Percentiles rank a stretch among this genome's conserved stretches.
phyloP scores from a whole-genome alignment of 495 filamentous ascomycete genomes.

The Daldinia caldariorum region DNA sequence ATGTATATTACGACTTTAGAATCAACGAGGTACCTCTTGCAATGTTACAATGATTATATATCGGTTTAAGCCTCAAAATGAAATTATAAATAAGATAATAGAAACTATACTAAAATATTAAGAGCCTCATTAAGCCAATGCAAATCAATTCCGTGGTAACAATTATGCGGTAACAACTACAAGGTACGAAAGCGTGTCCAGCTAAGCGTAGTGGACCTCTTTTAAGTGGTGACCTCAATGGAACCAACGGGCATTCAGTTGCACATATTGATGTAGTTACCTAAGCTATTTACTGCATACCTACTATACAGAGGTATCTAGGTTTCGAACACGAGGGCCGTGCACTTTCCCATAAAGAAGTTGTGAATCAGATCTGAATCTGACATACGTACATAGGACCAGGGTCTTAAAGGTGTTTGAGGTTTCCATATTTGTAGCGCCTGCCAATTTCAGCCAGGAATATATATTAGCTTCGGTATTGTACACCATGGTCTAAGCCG shows the following conservation, averaged over 20 bases:
- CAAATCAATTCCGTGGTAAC: too few species aligned
- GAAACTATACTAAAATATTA: not conserved
- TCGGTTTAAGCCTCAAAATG: not conserved
- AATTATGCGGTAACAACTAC: too few species aligned
- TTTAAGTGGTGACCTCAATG: too few species aligned
- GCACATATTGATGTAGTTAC: too few species aligned
- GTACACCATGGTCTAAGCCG: not conserved
- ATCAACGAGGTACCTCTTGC: too few species aligned
- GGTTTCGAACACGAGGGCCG: conserved; percentile 33
- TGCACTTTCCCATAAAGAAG: conserved; percentile 26
- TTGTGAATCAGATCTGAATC: conserved; percentile 31
- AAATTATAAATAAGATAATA: not conserved
- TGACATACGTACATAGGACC: not conserved
- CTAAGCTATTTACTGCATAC: too few species aligned
- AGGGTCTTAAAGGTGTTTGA: conserved; percentile 14
- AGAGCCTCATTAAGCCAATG: not conserved
- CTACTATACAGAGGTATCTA: too few species aligned
- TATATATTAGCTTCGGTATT: not conserved
- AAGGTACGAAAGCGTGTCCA: too few species aligned
- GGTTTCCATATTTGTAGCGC: conserved; percentile 2
- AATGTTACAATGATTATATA: not conserved
- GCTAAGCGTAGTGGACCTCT: too few species aligned
- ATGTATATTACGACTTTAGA: not conserved
- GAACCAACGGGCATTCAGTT: too few species aligned
- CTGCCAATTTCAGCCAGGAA: conserved; percentile 2